Evolutionary conservation across 495 filamentous ascomycete genomes (phyloP), one percentile per base, ranked within the genome.

Genomic region (Neurospora sp.): DNA sequence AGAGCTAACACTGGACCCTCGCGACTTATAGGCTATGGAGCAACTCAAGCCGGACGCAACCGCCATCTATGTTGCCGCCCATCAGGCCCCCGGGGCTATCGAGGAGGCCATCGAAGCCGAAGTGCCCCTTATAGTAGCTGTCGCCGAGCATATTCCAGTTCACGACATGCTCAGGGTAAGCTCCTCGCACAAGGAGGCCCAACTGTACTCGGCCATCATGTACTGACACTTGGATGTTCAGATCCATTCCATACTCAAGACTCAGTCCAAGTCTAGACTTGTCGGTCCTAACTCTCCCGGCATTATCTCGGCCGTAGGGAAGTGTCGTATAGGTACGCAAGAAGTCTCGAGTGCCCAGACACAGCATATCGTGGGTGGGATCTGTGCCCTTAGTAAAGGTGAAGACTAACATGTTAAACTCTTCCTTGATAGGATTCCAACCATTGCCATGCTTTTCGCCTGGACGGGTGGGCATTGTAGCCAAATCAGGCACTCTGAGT

Each of bases 21-120:
- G 8, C 44, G 44, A 31, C 27, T 62, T 66, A 66, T 70, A 92
- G 90, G 93, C 94, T 11, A 90, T 92, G 81, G 86, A 92, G 75
- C 83, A 87, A 74, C 84, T 94, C 5, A 93, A 91, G 74, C 94
- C 94, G 3, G 90, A 96, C 82, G 94, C 93, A 6, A 95, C 94
- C 3, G 93, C 90, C 5, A 91, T 97, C 31, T 97, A 94, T 76
- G 94, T 97, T 18, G 89, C 94, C 1, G 94, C 94, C 27, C 88
- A 90, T 70, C 88, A 92, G 74, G 93, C 94, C 7, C 85, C 90
- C 2, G 82, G 82, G 44, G 94, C 94, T 9, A 96, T 97, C 77
- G 91, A 94, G 78, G 92, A 97, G 77, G 93, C 94, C 0, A 93
- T 97, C 70, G 93, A 93, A 75, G 93, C 93, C 4, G 93, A 96